Conservation (phyloP, 768 basidiomycete genomes). For the Gymnopilus dilepis region DNA sequence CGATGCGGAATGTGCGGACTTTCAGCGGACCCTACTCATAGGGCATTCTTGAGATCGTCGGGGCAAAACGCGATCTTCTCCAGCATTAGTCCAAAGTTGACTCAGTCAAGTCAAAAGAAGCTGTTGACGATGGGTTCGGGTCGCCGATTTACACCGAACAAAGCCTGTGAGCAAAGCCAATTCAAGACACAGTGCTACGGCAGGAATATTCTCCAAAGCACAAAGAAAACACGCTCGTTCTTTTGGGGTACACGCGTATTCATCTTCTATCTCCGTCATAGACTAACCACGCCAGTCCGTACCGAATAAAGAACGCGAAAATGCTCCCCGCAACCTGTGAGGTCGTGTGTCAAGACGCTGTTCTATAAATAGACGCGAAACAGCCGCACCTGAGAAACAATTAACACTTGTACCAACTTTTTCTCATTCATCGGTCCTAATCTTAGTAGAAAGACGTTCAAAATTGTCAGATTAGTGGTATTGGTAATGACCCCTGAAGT, state of each 20-base stretch:
- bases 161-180: neutral
- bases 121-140: neutral
- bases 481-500: slow-evolving; percentile 64
- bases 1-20: slow-evolving; percentile 26
- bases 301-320: slow-evolving; percentile 85
- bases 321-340: slow-evolving; percentile 73
- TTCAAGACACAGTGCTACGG: neutral
- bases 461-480: slow-evolving; percentile 88
- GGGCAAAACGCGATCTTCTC: neutral
- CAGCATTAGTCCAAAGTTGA: neutral
- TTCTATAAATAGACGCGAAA: slow-evolving; percentile 15
- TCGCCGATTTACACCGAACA: neutral
- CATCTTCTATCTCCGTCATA: slow-evolving; percentile 90
- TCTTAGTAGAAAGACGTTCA: slow-evolving; percentile 83
- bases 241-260: neutral
- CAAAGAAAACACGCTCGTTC: neutral
- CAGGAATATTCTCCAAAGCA: neutral
- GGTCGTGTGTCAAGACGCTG: slow-evolving; percentile 5
- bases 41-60: neutral
- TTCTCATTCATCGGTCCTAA: slow-evolving; percentile 89
- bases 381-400: slow-evolving; percentile 70
- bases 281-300: slow-evolving; percentile 86
- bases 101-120: neutral
- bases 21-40: slow-evolving; percentile 27
- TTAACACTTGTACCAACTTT: slow-evolving; percentile 72